Evolutionary conservation across 495 filamentous ascomycete genomes (phyloP).

Genomic region (Penicillium cosmopolitanum): DNA sequence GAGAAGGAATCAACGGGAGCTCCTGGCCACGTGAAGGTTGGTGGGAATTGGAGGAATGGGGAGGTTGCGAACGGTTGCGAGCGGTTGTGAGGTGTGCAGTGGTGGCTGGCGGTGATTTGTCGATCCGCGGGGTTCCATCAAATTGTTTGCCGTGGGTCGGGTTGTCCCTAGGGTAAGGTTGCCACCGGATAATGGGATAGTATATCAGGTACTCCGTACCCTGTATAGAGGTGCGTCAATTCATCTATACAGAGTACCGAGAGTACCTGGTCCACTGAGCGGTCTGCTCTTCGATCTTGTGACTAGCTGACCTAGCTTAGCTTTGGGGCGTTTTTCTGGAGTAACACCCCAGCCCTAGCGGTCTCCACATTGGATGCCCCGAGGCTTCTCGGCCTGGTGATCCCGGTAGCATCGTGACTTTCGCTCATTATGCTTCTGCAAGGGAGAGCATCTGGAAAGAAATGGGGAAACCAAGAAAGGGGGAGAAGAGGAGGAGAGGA

Average conservation of each 20-base stretch:
- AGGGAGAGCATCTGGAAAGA: background rate
- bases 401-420: background rate
- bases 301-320: background rate
- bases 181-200: background rate
- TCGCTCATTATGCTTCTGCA: background rate
- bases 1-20: background rate
- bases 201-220: background rate
- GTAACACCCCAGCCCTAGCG: background rate
- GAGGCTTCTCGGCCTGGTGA: background rate
- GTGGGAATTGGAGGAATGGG: background rate
- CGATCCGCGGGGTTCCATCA: constrained; percentile 23
- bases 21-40: background rate
- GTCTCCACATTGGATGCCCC: background rate
- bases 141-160: background rate
- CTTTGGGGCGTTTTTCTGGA: constrained; percentile 5
- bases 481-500: background rate
- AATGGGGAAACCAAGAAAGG: background rate
- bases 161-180: background rate
- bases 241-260: background rate
- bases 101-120: constrained; percentile 29
- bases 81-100: constrained; percentile 24
- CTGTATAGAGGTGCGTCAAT: background rate
- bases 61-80: constrained; percentile 3
- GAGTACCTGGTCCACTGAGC: background rate
- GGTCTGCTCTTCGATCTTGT: background rate